These are phyloP conservation scores for Tricladium varicosporioides DNA, from an alignment of 2,329 filamentous ascomycete genomes.

Conservation along the genomic window DNA sequence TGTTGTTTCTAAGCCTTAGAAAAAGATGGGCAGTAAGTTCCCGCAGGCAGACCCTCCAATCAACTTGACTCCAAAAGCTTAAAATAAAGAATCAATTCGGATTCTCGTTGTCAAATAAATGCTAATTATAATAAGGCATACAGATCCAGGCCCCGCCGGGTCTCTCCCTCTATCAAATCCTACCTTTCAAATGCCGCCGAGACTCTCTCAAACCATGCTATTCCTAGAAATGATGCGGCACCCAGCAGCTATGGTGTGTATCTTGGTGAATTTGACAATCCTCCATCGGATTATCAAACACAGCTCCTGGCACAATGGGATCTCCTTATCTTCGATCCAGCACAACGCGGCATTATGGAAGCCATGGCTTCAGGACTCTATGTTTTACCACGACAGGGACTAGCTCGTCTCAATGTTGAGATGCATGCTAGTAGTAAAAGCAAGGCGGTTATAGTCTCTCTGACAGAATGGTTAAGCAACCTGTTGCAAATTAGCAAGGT, in stretches of 20 bases:
- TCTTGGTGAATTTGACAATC: slow-evolving; percentile 38
- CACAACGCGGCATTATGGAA: slow-evolving; percentile 35
- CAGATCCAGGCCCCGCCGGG: slow-evolving; percentile 8
- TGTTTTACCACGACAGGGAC: slow-evolving; percentile 15
- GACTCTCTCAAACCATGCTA: slow-evolving; percentile 18
- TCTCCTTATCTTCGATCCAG: slow-evolving; percentile 43
- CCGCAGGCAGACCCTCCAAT: neutral
- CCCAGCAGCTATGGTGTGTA: slow-evolving; percentile 38
- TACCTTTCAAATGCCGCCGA: slow-evolving; percentile 15
- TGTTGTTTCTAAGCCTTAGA: slow-evolving; percentile 9
- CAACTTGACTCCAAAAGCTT: neutral
- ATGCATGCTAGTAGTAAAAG: slow-evolving; percentile 3
- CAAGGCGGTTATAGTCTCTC: slow-evolving; percentile 10
- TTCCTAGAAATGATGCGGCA: slow-evolving; percentile 15
- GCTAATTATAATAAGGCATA: slow-evolving; percentile 13
- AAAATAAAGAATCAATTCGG: too few relatives aligned
- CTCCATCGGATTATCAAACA: slow-evolving; percentile 33
- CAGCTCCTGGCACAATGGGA: slow-evolving; percentile 42
- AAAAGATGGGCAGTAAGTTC: slow-evolving; percentile 10
- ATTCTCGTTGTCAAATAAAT: neutral
- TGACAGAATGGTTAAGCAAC: slow-evolving; percentile 17
- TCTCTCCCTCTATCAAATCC: slow-evolving; percentile 14
- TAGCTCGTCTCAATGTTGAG: slow-evolving; percentile 26
- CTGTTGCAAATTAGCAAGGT: slow-evolving; percentile 18
- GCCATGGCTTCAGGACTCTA: slow-evolving; percentile 31